Conservation (phyloP, 169 alveolate species). For the Cryptosporidium muris region DNA sequence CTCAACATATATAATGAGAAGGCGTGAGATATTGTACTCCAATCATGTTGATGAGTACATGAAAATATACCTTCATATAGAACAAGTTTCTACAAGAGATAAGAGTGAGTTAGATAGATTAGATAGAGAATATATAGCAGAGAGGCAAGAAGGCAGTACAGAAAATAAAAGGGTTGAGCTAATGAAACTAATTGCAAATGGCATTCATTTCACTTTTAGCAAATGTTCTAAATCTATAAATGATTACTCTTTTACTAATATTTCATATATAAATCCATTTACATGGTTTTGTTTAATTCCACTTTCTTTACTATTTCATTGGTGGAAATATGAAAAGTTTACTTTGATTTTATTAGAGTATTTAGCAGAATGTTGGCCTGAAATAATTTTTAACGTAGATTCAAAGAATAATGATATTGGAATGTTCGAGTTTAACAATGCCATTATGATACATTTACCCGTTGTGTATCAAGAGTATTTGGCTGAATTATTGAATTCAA, state of each 20-base stretch:
- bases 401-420: neutral
- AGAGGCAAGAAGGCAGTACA: neutral
- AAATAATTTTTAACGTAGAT: slow-evolving; percentile 37
- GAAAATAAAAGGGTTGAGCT: slow-evolving; percentile 14
- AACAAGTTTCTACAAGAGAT: neutral
- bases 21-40: slow-evolving; percentile 47
- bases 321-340: neutral
- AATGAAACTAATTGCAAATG: slow-evolving; percentile 9
- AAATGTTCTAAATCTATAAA: neutral
- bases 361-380: slow-evolving; percentile 47
- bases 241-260: neutral
- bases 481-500: slow-evolving; percentile 28
- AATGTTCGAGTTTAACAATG: slow-evolving; percentile 14
- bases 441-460: slow-evolving; percentile 1
- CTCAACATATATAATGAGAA: slow-evolving; percentile 27
- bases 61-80: slow-evolving; percentile 2
- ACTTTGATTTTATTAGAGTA: slow-evolving; percentile 37
- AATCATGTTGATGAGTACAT: slow-evolving; percentile 19
- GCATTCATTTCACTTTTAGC: slow-evolving; percentile 10
- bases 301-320: slow-evolving; percentile 14
- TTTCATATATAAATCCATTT: slow-evolving; percentile 34
- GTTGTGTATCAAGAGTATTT: slow-evolving; percentile 45
- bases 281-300: slow-evolving; percentile 40
- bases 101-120: neutral
- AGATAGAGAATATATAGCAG: neutral